phyloP scores from a whole-genome alignment of 1,284 basidiomycete species.

The Apiotrichum gamsii region DNA sequence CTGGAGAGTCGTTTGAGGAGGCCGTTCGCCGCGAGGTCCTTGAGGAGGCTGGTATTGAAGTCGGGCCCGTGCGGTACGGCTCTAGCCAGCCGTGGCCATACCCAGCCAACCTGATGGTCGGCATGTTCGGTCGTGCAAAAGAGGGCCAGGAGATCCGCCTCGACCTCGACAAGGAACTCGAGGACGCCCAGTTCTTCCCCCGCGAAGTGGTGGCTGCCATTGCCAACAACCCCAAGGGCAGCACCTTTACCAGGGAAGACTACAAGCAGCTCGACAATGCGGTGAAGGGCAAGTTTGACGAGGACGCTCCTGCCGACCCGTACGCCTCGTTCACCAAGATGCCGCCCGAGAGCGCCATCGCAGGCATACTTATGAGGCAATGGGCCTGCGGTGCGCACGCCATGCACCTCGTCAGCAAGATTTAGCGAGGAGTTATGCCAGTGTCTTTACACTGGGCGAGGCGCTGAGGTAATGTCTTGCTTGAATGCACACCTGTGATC shows the following conservation, averaged over 20 bases:
- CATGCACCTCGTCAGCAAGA: slow-evolving; percentile 34
- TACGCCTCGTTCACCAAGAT: slow-evolving; percentile 54
- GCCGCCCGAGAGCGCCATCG: slow-evolving; percentile 64
- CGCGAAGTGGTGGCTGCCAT: slow-evolving; percentile 61
- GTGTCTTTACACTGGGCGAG: no score
- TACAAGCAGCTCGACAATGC: slow-evolving; percentile 52
- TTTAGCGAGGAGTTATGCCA: no score
- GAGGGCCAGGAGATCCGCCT: slow-evolving; percentile 69
- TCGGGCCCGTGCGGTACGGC: slow-evolving; percentile 70
- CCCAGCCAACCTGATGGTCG: slow-evolving; percentile 85
- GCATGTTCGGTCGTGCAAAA: slow-evolving; percentile 65
- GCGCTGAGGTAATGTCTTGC: no score
- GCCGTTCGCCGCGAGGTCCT: slow-evolving; percentile 86
- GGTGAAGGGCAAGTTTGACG: background rate
- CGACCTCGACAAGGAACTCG: slow-evolving; percentile 94
- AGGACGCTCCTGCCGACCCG: background rate
- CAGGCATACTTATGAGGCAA: slow-evolving; percentile 60
- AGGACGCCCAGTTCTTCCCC: slow-evolving; percentile 84
- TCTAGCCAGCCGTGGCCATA: slow-evolving; percentile 58
- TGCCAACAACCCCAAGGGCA: slow-evolving; percentile 52
- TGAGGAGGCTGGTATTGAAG: slow-evolving; percentile 87
- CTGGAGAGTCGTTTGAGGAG: slow-evolving; percentile 92
- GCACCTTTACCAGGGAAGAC: slow-evolving; percentile 56
- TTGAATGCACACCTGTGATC: no score
- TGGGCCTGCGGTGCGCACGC: slow-evolving; percentile 55